Percentiles rank a stretch among this genome's conserved stretches.
Conservation (phyloP, 495 filamentous ascomycete species). For the Ascodesmis nigricans region DNA sequence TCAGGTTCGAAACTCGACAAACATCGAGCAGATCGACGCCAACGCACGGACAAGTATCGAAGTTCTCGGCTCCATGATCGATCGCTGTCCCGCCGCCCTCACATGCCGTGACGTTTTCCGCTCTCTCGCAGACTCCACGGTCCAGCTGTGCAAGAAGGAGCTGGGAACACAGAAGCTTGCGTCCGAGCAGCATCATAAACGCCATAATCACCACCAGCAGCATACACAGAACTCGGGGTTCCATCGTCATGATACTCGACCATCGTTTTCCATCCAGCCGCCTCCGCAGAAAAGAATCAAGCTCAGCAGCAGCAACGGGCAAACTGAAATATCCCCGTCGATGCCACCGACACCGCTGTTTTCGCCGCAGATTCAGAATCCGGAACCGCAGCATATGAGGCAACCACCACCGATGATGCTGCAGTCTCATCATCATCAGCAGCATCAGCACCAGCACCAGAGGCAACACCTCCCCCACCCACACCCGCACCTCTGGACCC, state of each 20-base stretch:
- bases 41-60: conserved; percentile 29
- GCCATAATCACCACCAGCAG: no score
- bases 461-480: conserved; percentile 15
- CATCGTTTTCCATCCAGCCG: no score
- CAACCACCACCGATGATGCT: no score
- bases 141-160: conserved; percentile 12
- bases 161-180: conserved; percentile 27
- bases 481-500: conserved; percentile 19
- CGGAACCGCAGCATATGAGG: no score
- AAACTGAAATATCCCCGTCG: no score
- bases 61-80: conserved; percentile 29
- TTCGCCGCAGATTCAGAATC: no score
- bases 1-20: conserved; percentile 25
- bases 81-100: conserved; percentile 29
- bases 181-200: no score
- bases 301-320: no score
- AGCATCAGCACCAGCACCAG: conserved; percentile 11
- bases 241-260: no score
- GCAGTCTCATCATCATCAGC: conserved; percentile 17
- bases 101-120: conserved; percentile 26
- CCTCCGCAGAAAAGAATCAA: no score
- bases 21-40: conserved; percentile 28
- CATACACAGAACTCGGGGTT: no score
- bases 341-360: no score
- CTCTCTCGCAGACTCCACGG: conserved; percentile 12